Evolutionary conservation across 495 filamentous ascomycete species (phyloP).

Genomic region (Aspergillus steynii): DNA sequence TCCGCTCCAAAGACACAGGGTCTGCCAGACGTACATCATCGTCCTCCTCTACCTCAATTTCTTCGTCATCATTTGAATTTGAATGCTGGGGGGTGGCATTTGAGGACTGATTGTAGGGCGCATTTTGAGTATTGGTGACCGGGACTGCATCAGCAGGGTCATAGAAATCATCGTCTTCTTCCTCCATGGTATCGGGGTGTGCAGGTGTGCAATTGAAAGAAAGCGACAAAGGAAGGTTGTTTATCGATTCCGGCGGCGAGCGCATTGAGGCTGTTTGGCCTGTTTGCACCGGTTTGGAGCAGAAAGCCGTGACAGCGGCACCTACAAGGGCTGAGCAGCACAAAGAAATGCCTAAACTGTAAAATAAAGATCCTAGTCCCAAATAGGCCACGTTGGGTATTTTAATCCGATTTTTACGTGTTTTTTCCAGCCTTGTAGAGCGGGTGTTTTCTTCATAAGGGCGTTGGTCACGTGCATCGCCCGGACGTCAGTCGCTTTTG

Average conservation of each 20-base stretch:
- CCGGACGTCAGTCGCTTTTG: not conserved
- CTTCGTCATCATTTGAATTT: conserved; percentile 58
- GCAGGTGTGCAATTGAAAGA: conserved; percentile 17
- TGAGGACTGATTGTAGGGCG: conserved; percentile 22
- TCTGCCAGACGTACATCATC: conserved; percentile 53
- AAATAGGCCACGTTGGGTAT: too few relatives aligned
- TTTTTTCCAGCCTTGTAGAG: not conserved
- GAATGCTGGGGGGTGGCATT: conserved; percentile 52
- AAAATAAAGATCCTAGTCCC: too few relatives aligned
- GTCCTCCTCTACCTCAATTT: conserved; percentile 72
- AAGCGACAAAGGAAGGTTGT: conserved; percentile 20
- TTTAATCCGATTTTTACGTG: too few relatives aligned
- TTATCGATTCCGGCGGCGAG: conserved; percentile 14
- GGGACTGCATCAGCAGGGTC: conserved; percentile 49
- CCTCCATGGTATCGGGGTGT: conserved; percentile 40
- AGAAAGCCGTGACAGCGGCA: not conserved
- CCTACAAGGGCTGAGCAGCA: too few relatives aligned
- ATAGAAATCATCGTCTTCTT: conserved; percentile 58
- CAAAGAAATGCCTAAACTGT: too few relatives aligned
- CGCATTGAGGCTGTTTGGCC: conserved; percentile 32
- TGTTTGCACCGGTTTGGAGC: conserved; percentile 31
- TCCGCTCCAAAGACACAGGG: conserved; percentile 4
- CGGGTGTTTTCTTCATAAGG: too few relatives aligned
- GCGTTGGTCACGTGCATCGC: not conserved
- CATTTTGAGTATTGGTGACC: conserved; percentile 27